Evolutionary conservation across 2,329 filamentous ascomycete species (phyloP).

Genomic region (Hypocrella siamensis): DNA sequence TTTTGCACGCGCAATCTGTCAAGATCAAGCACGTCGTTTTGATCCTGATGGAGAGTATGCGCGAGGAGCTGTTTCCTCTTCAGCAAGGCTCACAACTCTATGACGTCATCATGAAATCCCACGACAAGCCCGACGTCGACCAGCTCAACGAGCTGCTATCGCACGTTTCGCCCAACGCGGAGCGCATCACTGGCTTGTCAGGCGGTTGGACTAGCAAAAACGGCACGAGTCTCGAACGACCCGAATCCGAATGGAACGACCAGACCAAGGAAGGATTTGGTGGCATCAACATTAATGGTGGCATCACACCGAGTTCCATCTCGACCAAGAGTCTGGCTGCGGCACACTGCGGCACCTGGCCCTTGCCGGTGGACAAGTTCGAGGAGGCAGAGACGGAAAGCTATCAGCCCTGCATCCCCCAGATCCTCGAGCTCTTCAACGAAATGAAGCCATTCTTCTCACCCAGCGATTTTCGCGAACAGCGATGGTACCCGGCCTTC

Average conservation of each 20-base stretch:
- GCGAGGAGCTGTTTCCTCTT: slow-evolving; percentile 28
- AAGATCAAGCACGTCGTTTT: slow-evolving; percentile 24
- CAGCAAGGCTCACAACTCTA: slow-evolving; percentile 20
- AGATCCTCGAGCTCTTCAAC: slow-evolving; percentile 16
- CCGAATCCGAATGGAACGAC: slow-evolving; percentile 6
- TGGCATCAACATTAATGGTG: slow-evolving; percentile 22
- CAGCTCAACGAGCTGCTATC: slow-evolving; percentile 8
- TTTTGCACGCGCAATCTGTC: slow-evolving; percentile 14
- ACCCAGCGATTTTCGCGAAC: slow-evolving; percentile 8
- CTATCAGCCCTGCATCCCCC: slow-evolving; percentile 28
- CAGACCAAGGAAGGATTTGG: slow-evolving; percentile 13
- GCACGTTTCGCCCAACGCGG: slow-evolving; percentile 9
- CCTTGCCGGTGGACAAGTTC: slow-evolving; percentile 22
- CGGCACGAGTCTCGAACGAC: slow-evolving; percentile 3
- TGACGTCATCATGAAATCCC: slow-evolving; percentile 16
- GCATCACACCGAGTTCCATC: slow-evolving; percentile 23
- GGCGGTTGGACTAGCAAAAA: slow-evolving; percentile 6
- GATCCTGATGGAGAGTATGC: slow-evolving; percentile 26
- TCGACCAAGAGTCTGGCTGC: slow-evolving; percentile 25
- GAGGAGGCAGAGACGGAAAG: slow-evolving; percentile 25
- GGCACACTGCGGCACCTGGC: slow-evolving; percentile 23
- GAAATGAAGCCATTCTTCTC: slow-evolving; percentile 6
- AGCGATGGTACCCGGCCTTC: slow-evolving; percentile 15
- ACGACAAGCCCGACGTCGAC: slow-evolving; percentile 12
- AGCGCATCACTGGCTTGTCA: slow-evolving; percentile 9